Evolutionary conservation across 2,329 filamentous ascomycete species (phyloP).

Genomic region (Sporothrix pallida): DNA sequence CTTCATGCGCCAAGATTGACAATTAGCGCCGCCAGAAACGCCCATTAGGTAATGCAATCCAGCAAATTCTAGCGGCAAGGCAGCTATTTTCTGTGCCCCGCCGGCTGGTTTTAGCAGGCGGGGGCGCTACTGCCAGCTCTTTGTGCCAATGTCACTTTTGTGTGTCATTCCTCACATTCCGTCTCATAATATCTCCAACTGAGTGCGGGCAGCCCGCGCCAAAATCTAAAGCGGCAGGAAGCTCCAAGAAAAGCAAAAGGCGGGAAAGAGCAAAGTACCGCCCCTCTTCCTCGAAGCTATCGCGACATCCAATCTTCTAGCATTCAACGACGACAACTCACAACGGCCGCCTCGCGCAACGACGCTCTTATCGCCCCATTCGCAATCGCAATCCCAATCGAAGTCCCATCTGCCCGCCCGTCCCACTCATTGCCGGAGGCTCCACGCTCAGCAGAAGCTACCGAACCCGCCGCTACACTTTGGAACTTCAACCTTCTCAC

Average conservation of each 20-base stretch:
- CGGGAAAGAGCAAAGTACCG: slow-evolving; percentile 4
- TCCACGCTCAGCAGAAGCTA: slow-evolving; percentile 8
- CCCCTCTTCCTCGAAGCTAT: slow-evolving; percentile 9
- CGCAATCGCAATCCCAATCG: background rate
- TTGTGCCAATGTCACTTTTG: background rate
- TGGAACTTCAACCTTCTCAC: background rate
- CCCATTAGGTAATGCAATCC: slow-evolving; percentile 12
- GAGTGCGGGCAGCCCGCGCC: background rate
- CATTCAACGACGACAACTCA: background rate
- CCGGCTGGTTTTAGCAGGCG: background rate
- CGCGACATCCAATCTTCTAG: background rate
- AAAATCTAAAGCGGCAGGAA: slow-evolving; percentile 6
- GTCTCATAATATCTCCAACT: slow-evolving; percentile 18
- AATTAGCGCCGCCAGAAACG: background rate
- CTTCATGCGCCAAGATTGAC: background rate
- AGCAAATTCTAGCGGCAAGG: background rate
- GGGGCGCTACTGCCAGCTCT: background rate
- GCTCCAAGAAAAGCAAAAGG: background rate
- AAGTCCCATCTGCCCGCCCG: background rate
- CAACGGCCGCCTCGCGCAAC: no score
- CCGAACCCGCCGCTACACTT: background rate
- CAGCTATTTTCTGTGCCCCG: slow-evolving; percentile 1
- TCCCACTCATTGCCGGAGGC: slow-evolving; percentile 21
- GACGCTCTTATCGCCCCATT: background rate
- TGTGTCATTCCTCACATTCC: slow-evolving; percentile 22